Evolutionary conservation across 2,329 filamentous ascomycete species (phyloP).

Genomic region (Samsoniella hepiali): DNA sequence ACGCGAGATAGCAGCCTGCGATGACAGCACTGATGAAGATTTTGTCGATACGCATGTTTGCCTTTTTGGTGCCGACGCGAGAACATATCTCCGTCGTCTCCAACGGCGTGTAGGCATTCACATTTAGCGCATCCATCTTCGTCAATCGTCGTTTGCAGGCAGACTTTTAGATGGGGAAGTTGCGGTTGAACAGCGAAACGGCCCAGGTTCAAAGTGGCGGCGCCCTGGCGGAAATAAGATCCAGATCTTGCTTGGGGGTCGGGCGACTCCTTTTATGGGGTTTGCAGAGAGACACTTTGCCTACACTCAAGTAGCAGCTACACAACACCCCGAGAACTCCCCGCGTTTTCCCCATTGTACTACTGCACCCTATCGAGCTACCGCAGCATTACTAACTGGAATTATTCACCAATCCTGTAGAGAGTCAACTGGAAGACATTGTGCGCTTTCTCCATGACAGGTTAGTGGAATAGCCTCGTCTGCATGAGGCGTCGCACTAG

Average conservation of each 20-base stretch:
- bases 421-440: background rate
- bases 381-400: background rate
- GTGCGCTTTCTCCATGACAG: background rate
- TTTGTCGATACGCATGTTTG: constrained; percentile 50
- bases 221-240: background rate
- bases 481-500: constrained; percentile 6
- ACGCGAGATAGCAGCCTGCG: constrained; percentile 49
- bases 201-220: background rate
- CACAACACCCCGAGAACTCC: background rate
- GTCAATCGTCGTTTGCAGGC: background rate
- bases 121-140: constrained; percentile 4
- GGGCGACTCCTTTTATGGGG: background rate
- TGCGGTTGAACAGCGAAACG: background rate
- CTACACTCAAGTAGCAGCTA: background rate
- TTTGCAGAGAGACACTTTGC: background rate
- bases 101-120: constrained; percentile 41
- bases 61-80: constrained; percentile 48
- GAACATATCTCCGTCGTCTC: constrained; percentile 51
- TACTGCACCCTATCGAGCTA: background rate
- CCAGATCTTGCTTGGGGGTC: background rate
- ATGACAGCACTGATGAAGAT: constrained; percentile 50
- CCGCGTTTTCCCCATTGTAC: background rate
- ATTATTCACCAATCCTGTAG: background rate
- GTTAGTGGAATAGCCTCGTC: background rate
- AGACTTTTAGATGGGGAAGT: background rate